Conservation (phyloP, 139 green algal genomes). For the Mychonastes homosphaera region DNA sequence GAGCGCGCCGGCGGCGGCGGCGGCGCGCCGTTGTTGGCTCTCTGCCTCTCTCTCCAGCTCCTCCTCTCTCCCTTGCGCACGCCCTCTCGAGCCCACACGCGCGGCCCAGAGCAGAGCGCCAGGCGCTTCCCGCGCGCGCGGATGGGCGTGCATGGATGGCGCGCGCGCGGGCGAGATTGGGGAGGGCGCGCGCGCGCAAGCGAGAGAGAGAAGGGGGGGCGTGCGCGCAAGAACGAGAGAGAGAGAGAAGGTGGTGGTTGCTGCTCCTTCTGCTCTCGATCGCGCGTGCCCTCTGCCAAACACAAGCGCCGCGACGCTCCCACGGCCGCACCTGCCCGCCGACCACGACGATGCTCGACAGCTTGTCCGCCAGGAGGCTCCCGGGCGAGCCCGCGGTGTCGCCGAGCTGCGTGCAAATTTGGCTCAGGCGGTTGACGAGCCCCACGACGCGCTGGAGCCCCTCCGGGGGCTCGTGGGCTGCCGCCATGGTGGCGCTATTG, state of each 20-base stretch:
- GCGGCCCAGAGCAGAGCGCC: neutral
- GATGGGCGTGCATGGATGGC: neutral
- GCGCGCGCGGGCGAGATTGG: neutral
- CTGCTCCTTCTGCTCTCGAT: too few relatives aligned
- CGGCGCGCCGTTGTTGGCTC: neutral
- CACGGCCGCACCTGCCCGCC: constrained; percentile 75
- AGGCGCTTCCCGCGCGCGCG: too few relatives aligned
- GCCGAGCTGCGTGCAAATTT: constrained; percentile 47
- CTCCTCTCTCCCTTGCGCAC: neutral
- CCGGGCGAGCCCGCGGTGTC: constrained; percentile 37
- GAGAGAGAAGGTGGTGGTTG: too few relatives aligned
- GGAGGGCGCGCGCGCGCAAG: neutral
- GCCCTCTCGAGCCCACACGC: neutral
- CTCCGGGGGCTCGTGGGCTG: neutral
- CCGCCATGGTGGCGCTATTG: neutral
- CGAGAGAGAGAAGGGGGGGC: too few relatives aligned
- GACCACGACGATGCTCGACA: constrained; percentile 84
- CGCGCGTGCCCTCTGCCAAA: constrained; percentile 1
- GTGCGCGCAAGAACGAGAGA: too few relatives aligned
- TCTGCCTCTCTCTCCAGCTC: neutral
- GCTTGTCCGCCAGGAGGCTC: constrained; percentile 63
- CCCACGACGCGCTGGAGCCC: constrained; percentile 31
- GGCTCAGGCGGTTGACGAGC: constrained; percentile 50
- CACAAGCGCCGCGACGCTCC: neutral
- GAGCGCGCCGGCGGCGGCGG: neutral